phyloP scores from a whole-genome alignment of 345 rosid genomes.

The Carallia brachiata region DNA sequence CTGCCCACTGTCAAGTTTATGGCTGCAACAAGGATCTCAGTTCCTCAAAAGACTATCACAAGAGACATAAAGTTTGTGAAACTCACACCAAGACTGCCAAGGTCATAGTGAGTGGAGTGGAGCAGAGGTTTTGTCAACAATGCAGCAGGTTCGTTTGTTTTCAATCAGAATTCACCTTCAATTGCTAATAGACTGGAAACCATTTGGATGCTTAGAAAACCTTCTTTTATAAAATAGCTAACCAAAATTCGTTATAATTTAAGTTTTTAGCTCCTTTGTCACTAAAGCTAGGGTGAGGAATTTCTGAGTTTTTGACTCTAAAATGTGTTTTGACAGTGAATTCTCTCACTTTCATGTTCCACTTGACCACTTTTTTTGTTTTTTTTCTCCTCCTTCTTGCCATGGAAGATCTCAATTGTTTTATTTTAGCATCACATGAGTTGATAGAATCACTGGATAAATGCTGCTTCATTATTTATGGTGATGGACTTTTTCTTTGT shows the following conservation, averaged over 20 bases:
- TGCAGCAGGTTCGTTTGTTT: conserved; percentile 47
- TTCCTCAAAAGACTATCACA: conserved; percentile 56
- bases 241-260: background rate
- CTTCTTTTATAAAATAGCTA: background rate
- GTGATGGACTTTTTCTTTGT: background rate
- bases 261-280: background rate
- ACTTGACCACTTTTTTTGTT: background rate
- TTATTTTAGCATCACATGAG: background rate
- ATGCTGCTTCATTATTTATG: background rate
- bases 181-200: background rate
- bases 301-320: background rate
- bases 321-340: background rate
- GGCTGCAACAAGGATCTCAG: conserved; percentile 56
- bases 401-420: background rate
- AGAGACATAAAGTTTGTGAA: conserved; percentile 59
- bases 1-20: conserved; percentile 49
- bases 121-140: conserved; percentile 65
- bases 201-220: background rate
- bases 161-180: background rate
- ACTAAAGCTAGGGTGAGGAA: background rate
- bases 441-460: no score
- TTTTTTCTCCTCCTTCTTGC: no score
- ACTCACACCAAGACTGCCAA: conserved; percentile 52
- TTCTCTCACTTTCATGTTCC: background rate
- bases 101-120: conserved; percentile 51